phyloP scores from a whole-genome alignment of 257 asterid species.

The Prunella vulgaris region DNA sequence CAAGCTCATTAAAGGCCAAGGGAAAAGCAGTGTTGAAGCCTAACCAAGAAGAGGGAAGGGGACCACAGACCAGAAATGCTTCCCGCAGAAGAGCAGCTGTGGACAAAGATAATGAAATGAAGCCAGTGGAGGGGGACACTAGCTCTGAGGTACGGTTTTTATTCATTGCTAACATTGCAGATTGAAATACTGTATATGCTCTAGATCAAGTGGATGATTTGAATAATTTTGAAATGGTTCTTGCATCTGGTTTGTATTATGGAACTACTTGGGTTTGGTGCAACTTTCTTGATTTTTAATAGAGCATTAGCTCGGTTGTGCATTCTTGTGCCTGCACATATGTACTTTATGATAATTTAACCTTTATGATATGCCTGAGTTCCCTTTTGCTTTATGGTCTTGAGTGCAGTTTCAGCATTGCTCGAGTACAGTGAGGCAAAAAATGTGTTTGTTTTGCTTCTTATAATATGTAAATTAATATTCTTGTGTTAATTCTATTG shows the following conservation, averaged over 20 bases:
- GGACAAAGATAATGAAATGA: conserved; percentile 72
- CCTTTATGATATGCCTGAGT: background rate
- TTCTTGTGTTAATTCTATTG: background rate
- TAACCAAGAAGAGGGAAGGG: conserved; percentile 67
- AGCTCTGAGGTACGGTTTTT: conserved; percentile 76
- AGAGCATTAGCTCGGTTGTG: background rate
- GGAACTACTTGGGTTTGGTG: background rate
- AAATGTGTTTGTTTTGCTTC: background rate
- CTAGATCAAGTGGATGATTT: background rate
- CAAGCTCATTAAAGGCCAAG: conserved; percentile 69
- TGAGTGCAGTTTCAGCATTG: background rate
- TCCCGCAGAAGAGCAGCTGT: conserved; percentile 75
- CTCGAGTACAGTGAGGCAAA: background rate
- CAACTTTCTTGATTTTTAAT: background rate
- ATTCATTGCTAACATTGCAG: background rate
- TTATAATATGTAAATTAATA: background rate
- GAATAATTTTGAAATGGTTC: background rate
- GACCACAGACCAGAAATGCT: conserved; percentile 89
- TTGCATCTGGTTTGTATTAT: background rate
- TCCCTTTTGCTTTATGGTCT: background rate
- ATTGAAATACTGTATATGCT: background rate
- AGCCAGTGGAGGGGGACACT: conserved; percentile 66
- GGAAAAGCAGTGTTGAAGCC: conserved; percentile 90
- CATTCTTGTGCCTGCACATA: background rate
- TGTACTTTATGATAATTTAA: background rate